Evolutionary conservation across 345 rosid genomes (phyloP).

Genomic region (Nephelium lappaceum): DNA sequence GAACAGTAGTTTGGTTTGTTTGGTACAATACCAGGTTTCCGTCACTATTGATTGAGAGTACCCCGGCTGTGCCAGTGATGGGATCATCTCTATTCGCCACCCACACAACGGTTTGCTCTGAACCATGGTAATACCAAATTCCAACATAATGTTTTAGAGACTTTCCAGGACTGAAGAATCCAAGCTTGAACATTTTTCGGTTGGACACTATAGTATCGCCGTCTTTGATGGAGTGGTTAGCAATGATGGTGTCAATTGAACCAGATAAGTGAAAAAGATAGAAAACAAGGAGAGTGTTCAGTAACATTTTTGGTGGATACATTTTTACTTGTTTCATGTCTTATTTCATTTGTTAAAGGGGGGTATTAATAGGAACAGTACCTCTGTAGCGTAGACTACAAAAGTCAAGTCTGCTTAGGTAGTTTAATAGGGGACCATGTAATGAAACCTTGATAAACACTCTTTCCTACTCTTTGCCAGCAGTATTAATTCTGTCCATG

Average conservation of each 20-base stretch:
- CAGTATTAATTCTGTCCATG: too few relatives aligned
- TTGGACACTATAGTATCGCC: conserved; percentile 46
- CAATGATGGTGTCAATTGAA: conserved; percentile 25
- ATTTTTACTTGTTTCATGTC: too few relatives aligned
- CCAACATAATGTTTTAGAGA: conserved; percentile 65
- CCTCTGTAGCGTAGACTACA: too few relatives aligned
- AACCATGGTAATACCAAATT: conserved; percentile 64
- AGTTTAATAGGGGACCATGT: too few relatives aligned
- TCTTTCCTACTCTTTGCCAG: too few relatives aligned
- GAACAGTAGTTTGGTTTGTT: conserved; percentile 28
- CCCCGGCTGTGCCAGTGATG: conserved; percentile 44
- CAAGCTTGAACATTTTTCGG: conserved; percentile 48
- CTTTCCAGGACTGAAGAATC: conserved; percentile 56
- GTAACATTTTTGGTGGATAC: too few relatives aligned
- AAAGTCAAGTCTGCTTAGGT: too few relatives aligned
- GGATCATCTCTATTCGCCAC: conserved; percentile 77
- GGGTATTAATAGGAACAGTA: too few relatives aligned
- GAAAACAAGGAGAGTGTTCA: too few relatives aligned
- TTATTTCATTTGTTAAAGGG: too few relatives aligned
- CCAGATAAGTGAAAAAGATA: too few relatives aligned
- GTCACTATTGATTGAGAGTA: conserved; percentile 38
- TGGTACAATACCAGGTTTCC: conserved; percentile 43
- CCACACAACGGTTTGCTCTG: conserved; percentile 62
- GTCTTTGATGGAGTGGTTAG: conserved; percentile 40
- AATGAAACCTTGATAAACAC: too few relatives aligned